Base-by-base conservation (phyloP, 2,329 filamentous ascomycete species). In the Leptosphaerulina australis region DNA sequence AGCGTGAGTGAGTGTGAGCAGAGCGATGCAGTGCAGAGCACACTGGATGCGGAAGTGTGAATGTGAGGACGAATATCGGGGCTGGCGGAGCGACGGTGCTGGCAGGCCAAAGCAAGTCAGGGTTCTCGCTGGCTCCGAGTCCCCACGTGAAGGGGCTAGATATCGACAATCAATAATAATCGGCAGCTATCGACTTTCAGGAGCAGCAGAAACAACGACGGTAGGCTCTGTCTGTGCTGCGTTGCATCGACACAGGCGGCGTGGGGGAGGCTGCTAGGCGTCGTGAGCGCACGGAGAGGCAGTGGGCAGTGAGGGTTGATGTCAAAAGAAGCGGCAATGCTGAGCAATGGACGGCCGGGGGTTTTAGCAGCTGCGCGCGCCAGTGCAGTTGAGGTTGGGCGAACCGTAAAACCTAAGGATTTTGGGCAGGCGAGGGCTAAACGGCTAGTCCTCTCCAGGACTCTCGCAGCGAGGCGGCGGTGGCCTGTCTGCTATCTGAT, bases 61-160 rank as follows among this genome's bases (percentile, higher is more conserved):
- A 43, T 38, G 44, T 33, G 25, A 37, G 53, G 40, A 41, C 37
- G 47, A 43, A 36, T 34, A 24, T 41, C 49, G 47, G 51, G 34
- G 51, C 44, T 21, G 26, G 45, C 45, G 45, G 45, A 34, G 36
- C 44, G 29, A 24, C 31, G 38, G 46, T 37, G 45, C 26, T 44
- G 38, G 38, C 46, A 35, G 28, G 45, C 30, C 45, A 14, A 49
- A 24, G 47, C 40, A 35, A 21, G 59, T 39, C 43, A 49, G 40
- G 49, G 52, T 46, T 37, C 44, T 52, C 31, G 55, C 43, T 57
- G 59, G 58, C 58, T 60, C 48, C 56, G 62, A 62, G 61, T 61
- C 58, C 55, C 62, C 65, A 68, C 66, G 66, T 63, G 63, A 67
- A 64, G 48, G n/a, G 43, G 44, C 44, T 48, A 31, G 48, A 31